Evolutionary conservation across 176 grass and related monocot species (phyloP), one percentile per base, ranked within the genome.

Genomic region (Areca catechu): DNA sequence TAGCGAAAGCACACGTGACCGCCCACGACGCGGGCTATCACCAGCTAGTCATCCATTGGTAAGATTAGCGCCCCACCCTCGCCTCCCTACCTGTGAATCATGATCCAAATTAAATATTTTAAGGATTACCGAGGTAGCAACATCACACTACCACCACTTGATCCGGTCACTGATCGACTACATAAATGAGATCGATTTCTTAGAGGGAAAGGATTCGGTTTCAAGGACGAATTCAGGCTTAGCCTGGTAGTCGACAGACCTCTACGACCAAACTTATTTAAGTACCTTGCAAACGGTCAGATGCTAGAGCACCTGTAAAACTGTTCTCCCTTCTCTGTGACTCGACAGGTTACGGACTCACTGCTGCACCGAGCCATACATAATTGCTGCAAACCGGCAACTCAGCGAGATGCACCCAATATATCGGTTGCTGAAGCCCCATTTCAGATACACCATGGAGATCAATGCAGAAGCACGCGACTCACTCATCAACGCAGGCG

Each of bases 381-480:
- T 90, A 72, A 77, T 96, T 63, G 92, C 92, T 0, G 59, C 83
- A 3, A 86, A 96, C 74, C 78, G 92, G 57, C 92, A 82, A 60
- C 77, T 96, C 3, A 96, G 92, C 64, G 68, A 61, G 22, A 84
- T 96, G 74, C 92, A 96, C 65, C 92, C 92, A 0, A 57, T 96
- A 17, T 75, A 87, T 68, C 80, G 84, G 19, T 68, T 96, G 20
- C 75, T 96, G 50, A 86, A 90, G 61, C 92, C 92, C 20, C 83
- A 90, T 71, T 90, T 96, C 77, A 78, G 86, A 15, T 96, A 85
- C 80, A 96, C 92, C 10, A 82, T 88, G 80, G 92, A 96, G 83
- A 90, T 96, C 63, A 96, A 96, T 56, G 75, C 80, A 19, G 50
- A 87, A 24, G 91, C 86, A 0, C 66, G 86, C n/a, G 73, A 71